Evolutionary conservation across 305 asterid species (phyloP), one percentile per base, ranked within the genome.

Genomic region (Withania somnifera): DNA sequence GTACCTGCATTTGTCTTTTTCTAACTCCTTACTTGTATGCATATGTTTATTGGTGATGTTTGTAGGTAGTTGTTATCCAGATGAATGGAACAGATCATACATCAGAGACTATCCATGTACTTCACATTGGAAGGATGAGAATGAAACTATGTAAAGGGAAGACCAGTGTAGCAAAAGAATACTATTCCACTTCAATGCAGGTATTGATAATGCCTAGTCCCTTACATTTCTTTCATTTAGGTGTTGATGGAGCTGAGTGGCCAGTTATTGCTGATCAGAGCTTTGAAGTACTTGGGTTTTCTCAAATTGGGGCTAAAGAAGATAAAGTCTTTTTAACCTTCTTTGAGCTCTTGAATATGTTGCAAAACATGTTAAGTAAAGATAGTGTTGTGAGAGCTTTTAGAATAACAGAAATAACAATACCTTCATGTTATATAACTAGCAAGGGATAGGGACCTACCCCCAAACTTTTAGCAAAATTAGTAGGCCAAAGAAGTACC

Each of bases 121-220:
- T 95, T 57, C 97, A 93, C 56, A 85, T 95, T 14, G 99, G 98
- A 40, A 93, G 94, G 88, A 94, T 95, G 99, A 93, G 98, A 84
- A 87, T 93, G 86, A 95, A 95, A 80, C 98, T 95, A 67, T 83
- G 91, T 83, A 89, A 88, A 87, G 99, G 95, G 82, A 93, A 94
- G 86, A 90, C 94, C 63, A 89, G 93, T 15, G 53, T 91, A 42
- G 91, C 92, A 3, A 95, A 94, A 85, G 99, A 94, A 82, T 95
- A 91, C 77, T 95, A 94, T 83, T 95, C 99, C 84, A 87, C 91
- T 83, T 88, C 95, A 82, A 95, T 95, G 99, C 98, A 95, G 98
- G 99, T 94, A 89, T 24, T 58, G 28, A 13, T 36, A 45, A 28
- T 47, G 20, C n/a, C 22, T 61, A 28, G 40, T 36, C 28, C 79